These are phyloP conservation scores for Leptomonas pyrrhocoris DNA, from an alignment of 208 protist species.

Conservation along the genomic window DNA sequence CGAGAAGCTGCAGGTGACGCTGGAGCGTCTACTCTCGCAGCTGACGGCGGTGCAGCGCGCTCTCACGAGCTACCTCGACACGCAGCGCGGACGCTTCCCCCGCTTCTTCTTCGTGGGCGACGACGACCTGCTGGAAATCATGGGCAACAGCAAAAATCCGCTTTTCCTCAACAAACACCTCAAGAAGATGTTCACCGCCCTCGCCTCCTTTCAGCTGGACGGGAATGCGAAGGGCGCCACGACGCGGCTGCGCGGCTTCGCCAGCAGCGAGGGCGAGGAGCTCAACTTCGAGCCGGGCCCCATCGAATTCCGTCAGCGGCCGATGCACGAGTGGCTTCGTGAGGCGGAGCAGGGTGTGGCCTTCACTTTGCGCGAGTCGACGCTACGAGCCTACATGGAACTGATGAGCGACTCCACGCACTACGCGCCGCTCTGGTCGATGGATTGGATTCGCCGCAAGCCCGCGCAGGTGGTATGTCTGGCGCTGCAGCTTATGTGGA, in stretches of 20 bases:
- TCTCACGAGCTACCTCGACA: constrained; percentile 98
- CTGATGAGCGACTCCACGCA: constrained; percentile 29
- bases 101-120: constrained; percentile 99
- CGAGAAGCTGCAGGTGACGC: constrained; percentile 83
- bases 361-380: constrained; percentile 73
- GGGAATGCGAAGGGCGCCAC: constrained; percentile 20
- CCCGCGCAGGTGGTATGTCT: constrained; percentile 94
- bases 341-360: constrained; percentile 93
- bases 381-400: constrained; percentile 47
- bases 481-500: constrained; percentile 94
- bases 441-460: constrained; percentile 89
- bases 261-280: constrained; percentile 92
- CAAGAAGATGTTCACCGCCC: constrained; percentile 99
- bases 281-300: constrained; percentile 69
- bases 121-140: constrained; percentile 99
- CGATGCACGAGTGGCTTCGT: constrained; percentile 95
- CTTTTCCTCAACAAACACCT: constrained; percentile 97
- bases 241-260: constrained; percentile 85
- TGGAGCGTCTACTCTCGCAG: constrained; percentile 93
- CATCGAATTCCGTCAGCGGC: constrained; percentile 59
- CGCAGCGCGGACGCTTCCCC: constrained; percentile 96
- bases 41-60: constrained; percentile 96
- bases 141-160: constrained; percentile 97
- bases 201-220: constrained; percentile 80
- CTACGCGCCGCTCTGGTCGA: constrained; percentile 43